These are phyloP conservation scores for Annulohypoxylon truncatum DNA, from an alignment of 2,329 filamentous ascomycete species.

Conservation along the genomic window DNA sequence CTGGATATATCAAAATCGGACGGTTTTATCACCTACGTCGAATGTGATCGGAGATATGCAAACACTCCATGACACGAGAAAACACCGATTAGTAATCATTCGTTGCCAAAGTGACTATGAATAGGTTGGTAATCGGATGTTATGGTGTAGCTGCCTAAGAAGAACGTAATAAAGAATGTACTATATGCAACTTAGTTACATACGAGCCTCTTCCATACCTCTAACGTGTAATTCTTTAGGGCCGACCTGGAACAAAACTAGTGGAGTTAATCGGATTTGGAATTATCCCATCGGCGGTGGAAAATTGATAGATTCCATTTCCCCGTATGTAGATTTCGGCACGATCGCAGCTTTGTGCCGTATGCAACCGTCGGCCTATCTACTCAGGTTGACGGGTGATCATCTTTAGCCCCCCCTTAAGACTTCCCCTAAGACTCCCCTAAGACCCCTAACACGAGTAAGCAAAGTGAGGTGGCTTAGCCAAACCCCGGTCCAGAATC, in stretches of 20 bases:
- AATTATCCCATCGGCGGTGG: background rate
- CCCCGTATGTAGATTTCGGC: conserved; percentile 6
- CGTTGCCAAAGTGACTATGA: background rate
- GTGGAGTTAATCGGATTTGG: background rate
- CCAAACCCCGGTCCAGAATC: background rate
- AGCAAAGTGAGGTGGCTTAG: conserved; percentile 3
- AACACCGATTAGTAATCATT: background rate
- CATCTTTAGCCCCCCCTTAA: background rate
- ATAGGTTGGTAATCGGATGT: background rate
- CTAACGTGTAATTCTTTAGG: background rate
- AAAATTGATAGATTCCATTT: background rate
- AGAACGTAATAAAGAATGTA: background rate
- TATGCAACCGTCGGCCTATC: conserved; percentile 12
- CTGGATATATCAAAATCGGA: background rate
- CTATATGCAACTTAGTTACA: too few species aligned
- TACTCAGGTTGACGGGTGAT: background rate
- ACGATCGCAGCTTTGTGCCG: background rate
- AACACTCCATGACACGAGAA: background rate
- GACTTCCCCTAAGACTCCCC: too few species aligned
- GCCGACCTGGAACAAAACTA: background rate
- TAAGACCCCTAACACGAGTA: background rate
- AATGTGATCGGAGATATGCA: background rate
- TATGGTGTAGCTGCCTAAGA: background rate
- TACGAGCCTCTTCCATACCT: too few species aligned
- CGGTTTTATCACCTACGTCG: background rate